Percentiles rank a stretch among this genome's conserved stretches.
phyloP scores from a whole-genome alignment of 2,329 filamentous ascomycete species.

The Botrytis tulipae region DNA sequence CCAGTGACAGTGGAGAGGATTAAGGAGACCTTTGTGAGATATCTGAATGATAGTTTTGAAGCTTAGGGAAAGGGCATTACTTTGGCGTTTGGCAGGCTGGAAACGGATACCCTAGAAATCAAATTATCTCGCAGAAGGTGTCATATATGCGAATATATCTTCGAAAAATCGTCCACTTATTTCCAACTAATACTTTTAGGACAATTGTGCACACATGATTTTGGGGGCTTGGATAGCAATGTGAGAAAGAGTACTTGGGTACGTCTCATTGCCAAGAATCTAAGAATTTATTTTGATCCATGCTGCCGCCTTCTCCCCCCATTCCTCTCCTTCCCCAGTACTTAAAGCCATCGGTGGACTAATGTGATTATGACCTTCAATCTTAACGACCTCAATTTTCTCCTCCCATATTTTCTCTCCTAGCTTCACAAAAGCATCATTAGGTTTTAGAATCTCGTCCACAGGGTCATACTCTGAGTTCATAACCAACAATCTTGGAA shows the following conservation, averaged over 20 bases:
- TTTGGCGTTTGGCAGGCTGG: constrained; percentile 18
- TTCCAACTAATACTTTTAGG: neutral
- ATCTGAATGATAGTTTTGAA: constrained; percentile 64
- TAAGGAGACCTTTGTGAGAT: constrained; percentile 62
- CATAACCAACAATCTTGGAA: constrained; percentile 31
- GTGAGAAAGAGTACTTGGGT: neutral
- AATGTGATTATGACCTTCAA: constrained; percentile 38
- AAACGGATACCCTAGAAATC: constrained; percentile 25
- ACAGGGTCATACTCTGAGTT: constrained; percentile 35
- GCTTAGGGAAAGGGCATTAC: constrained; percentile 5
- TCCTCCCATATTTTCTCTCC: constrained; percentile 32
- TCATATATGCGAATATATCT: neutral
- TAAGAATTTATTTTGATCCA: constrained; percentile 31
- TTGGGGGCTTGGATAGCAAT: neutral
- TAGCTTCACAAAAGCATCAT: constrained; percentile 32
- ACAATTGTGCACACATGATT: neutral
- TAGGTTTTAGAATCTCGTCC: constrained; percentile 35
- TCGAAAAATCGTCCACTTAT: neutral
- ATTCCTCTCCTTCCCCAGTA: constrained; percentile 35
- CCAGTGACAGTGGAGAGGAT: constrained; percentile 54
- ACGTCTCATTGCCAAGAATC: neutral
- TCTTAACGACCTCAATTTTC: constrained; percentile 25
- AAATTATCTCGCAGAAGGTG: neutral
- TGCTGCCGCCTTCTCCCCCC: constrained; percentile 33
- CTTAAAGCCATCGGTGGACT: constrained; percentile 32